phyloP scores from a whole-genome alignment of 2,329 filamentous ascomycete genomes.

The Fusarium albidum region DNA sequence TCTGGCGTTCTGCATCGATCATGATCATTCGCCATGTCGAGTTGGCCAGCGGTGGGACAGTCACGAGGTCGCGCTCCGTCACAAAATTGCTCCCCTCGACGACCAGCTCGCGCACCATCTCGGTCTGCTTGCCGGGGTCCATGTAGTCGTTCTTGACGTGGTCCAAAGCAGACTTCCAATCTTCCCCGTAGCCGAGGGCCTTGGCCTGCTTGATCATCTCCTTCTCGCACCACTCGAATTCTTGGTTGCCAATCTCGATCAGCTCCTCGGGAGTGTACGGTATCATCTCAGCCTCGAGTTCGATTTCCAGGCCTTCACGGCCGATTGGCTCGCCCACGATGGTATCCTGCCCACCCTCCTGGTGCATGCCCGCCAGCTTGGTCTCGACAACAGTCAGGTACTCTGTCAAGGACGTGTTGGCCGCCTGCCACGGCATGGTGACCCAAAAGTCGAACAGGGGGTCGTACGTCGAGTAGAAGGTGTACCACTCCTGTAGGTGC shows the following conservation, averaged over 20 bases:
- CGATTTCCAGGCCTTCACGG: constrained; percentile 18
- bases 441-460: constrained; percentile 30
- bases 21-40: constrained; percentile 32
- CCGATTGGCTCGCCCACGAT: constrained; percentile 28
- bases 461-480: constrained; percentile 27
- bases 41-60: constrained; percentile 16
- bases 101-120: constrained; percentile 19
- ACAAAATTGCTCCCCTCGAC: constrained; percentile 27
- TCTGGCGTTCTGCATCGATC: constrained; percentile 26
- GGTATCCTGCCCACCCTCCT: constrained; percentile 6
- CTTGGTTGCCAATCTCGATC: constrained; percentile 26
- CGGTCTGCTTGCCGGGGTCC: constrained; percentile 24
- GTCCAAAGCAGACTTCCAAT: constrained; percentile 25
- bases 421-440: constrained; percentile 22
- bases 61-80: constrained; percentile 26
- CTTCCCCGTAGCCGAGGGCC: constrained; percentile 20
- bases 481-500: constrained; percentile 18
- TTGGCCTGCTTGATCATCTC: constrained; percentile 29
- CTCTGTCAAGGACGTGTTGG: not conserved
- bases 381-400: constrained; percentile 21
- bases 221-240: constrained; percentile 27
- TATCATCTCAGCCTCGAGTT: constrained; percentile 30
- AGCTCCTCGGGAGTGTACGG: constrained; percentile 23
- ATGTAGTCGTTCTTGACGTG: constrained; percentile 31
- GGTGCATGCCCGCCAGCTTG: constrained; percentile 16